Evolutionary conservation across 208 protist genomes (phyloP).

Genomic region (Angomonas ambiguus): DNA sequence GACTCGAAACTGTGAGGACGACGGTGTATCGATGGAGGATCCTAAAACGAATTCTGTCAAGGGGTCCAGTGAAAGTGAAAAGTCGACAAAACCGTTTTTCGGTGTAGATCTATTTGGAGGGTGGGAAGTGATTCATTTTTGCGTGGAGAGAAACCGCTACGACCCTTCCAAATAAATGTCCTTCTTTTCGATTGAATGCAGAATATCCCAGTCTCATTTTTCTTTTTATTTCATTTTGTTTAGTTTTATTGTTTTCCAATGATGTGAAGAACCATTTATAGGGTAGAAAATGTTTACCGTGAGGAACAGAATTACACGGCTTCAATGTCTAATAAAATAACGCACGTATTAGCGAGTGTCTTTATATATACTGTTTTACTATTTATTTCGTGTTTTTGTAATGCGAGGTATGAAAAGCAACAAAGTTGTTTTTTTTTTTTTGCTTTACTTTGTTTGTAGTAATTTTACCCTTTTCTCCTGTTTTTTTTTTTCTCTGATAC

Average conservation of each 20-base stretch:
- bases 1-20: neutral
- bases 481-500: slow-evolving; percentile 3
- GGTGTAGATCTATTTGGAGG: slow-evolving; percentile 49
- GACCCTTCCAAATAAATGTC: slow-evolving; percentile 27
- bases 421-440: slow-evolving; percentile 8
- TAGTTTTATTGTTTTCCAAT: slow-evolving; percentile 15
- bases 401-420: too few relatives aligned
- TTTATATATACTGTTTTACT: neutral
- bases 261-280: too few relatives aligned
- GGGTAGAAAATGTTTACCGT: too few relatives aligned
- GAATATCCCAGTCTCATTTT: neutral
- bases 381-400: neutral
- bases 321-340: neutral
- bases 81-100: slow-evolving; percentile 14
- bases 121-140: slow-evolving; percentile 40
- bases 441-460: neutral
- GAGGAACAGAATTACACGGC: too few relatives aligned
- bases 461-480: neutral
- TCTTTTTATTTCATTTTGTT: slow-evolving; percentile 9
- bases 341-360: neutral
- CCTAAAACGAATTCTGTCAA: neutral
- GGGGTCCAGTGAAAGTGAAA: too few relatives aligned
- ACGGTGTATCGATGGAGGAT: neutral
- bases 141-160: slow-evolving; percentile 40
- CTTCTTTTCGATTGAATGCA: neutral